These are phyloP conservation scores for Darksidea phi DNA, from an alignment of 495 filamentous ascomycete species.

Conservation along the genomic window DNA sequence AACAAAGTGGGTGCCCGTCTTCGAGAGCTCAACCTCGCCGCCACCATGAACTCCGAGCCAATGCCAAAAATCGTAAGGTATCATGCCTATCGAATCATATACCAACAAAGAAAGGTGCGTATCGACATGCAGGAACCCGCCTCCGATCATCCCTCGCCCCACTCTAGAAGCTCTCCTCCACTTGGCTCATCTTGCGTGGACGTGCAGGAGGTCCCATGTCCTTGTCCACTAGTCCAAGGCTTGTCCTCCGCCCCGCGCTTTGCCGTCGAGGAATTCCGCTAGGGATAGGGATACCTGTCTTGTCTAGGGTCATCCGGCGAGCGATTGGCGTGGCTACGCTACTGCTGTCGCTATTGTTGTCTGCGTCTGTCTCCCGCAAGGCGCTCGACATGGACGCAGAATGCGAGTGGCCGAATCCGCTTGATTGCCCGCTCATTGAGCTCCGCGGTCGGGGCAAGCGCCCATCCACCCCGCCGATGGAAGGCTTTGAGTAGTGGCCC, in stretches of 20 bases:
- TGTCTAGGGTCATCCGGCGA: slow-evolving; percentile 37
- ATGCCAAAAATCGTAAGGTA: slow-evolving; percentile 27
- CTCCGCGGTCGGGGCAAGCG: slow-evolving; percentile 52
- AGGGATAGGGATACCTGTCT: slow-evolving; percentile 34
- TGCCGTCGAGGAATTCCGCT: slow-evolving; percentile 40
- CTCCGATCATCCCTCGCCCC: background rate
- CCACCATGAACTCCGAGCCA: slow-evolving; percentile 25
- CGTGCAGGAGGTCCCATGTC: slow-evolving; percentile 58
- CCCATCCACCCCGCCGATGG: slow-evolving; percentile 40
- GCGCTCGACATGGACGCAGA: slow-evolving; percentile 25
- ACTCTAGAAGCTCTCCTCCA: slow-evolving; percentile 66
- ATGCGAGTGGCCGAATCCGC: slow-evolving; percentile 26
- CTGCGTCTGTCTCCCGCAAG: slow-evolving; percentile 22
- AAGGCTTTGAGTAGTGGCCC: slow-evolving; percentile 45
- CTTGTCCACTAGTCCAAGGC: slow-evolving; percentile 49
- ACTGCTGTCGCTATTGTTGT: slow-evolving; percentile 30
- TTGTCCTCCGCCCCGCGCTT: slow-evolving; percentile 53
- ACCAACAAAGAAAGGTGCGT: slow-evolving; percentile 14
- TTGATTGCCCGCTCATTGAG: slow-evolving; percentile 54
- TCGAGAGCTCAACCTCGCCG: background rate
- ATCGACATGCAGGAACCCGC: slow-evolving; percentile 6
- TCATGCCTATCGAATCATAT: slow-evolving; percentile 23
- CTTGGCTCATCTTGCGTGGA: slow-evolving; percentile 55
- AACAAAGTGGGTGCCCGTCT: background rate
- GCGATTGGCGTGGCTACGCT: slow-evolving; percentile 33